Base-by-base conservation (phyloP, 345 rosid species). In the Camelina neglecta region DNA sequence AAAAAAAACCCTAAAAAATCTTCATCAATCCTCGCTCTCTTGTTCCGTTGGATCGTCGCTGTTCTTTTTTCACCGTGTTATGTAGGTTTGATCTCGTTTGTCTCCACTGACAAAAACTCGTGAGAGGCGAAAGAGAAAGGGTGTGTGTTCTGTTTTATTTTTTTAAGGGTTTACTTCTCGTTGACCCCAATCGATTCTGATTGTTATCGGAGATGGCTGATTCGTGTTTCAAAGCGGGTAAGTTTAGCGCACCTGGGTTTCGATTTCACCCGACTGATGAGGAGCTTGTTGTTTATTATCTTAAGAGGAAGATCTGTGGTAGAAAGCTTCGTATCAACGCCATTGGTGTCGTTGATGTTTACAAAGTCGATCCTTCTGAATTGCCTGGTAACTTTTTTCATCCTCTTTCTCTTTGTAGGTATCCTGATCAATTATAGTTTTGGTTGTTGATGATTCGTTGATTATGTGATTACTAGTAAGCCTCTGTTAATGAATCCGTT, bases 191-290 rank as follows among this genome's bases (percentile, higher is more conserved):
- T 67, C 66, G 50, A 11, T 26, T 69, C 59, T 59, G 38, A 49
- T 60, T 38, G 16, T 21, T 26, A 39, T 33, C 5, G 20, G 11
- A 31, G 77, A 78, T 72, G 81, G 68, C 64, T 41, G 56, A 44
- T 45, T 42, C 78, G 36, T 73, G 81, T 73, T 73, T 73, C 55
- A 67, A 60, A 67, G 90, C 73, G 0, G 88, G 82, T 0, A 70
- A 81, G 35, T 72, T 60, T 15, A 90, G 91, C 86, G 97, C 97
- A 2, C 98, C 98, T 3, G 97, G 98, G 61, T 94, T 94, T 74
- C 78, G 97, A 68, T 92, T 94, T 74, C 97, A 94, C 61, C 98
- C 98, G 1, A 94, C 97, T 6, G 98, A 94, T 66, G 97, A 94
- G 75, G 98, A 94, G 81, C 84, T 94, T 41, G 83, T 94, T 11